Evolutionary conservation across 1,139 yeast genomes (phyloP).

Genomic region (Suhomyces bokatorum): DNA sequence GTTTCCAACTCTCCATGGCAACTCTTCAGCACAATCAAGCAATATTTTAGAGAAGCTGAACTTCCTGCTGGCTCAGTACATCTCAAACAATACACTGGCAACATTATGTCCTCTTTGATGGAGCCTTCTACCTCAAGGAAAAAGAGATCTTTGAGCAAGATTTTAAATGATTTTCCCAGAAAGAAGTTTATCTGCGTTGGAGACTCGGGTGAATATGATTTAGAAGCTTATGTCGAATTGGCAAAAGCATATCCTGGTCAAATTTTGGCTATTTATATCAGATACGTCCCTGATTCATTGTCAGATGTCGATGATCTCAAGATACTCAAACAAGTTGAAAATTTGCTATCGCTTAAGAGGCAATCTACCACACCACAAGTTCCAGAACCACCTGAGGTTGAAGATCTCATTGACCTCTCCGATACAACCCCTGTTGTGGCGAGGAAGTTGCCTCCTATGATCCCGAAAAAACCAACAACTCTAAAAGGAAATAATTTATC

Average conservation of each 20-base stretch:
- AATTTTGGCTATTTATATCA: conserved; percentile 72
- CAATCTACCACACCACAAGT: conserved; percentile 11
- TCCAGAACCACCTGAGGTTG: conserved; percentile 15
- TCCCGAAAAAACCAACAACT: conserved; percentile 40
- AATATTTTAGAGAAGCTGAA: conserved; percentile 54
- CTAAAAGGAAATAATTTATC: conserved; percentile 27
- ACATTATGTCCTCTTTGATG: conserved; percentile 72
- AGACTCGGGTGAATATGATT: conserved; percentile 93
- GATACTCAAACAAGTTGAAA: conserved; percentile 37
- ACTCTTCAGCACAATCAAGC: conserved; percentile 61
- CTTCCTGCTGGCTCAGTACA: conserved; percentile 81
- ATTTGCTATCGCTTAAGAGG: conserved; percentile 19
- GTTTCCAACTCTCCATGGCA: conserved; percentile 98
- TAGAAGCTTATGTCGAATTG: conserved; percentile 83
- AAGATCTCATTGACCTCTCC: conserved; percentile 39
- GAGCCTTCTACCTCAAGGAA: conserved; percentile 88
- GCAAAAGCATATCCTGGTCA: conserved; percentile 63
- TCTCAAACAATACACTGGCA: conserved; percentile 83
- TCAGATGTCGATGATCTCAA: conserved; percentile 52
- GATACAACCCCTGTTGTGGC: conserved; percentile 20
- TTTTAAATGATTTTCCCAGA: conserved; percentile 73
- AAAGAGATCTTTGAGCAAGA: conserved; percentile 58
- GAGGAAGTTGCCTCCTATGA: conserved; percentile 36
- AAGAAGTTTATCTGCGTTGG: conserved; percentile 84
- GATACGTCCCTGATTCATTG: conserved; percentile 73